Base-by-base conservation (phyloP, 306 rosid genomes). In the Castanea sativa region DNA sequence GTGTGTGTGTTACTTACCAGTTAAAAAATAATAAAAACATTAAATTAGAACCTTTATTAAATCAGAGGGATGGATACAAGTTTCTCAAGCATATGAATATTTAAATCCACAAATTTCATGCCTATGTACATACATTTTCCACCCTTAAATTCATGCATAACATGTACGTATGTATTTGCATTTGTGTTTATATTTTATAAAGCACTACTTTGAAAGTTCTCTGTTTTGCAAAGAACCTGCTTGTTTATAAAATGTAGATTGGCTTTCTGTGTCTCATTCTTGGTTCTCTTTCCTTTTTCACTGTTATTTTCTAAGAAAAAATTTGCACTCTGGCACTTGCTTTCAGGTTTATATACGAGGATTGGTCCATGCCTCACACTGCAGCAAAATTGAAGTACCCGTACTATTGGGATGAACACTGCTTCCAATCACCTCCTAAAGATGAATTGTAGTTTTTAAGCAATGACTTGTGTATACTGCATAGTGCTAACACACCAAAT, bases 341-440 rank as follows among this genome's bases (percentile, higher is more conserved):
- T 84, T 65, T 80, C 83, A 95, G 99, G 94, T 95, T 95, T 81
- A 71, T 76, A 23, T 95, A 95, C 35, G 87, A 89, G 3, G 91
- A 86, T 78, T 95, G 99, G 99, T 88, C 35, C 49, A 84, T 93
- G 99, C 98, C 99, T 32, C 99, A 93, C 85, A 79, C 86, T 49
- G 98, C 99, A 52, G 94, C 98, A 25, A 93, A 80, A 77, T 65
- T 91, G 76, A 93, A 87, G 88, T 92, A 86, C 80, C 16, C 29
- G 1, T 41, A 41, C 45, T 41, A 41, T 41, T 41, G 45, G 45
- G 45, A 41, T 41, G 45, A 41, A 8, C 45, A 41, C 45, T 41
- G 45, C 45, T 41, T 41, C 45, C 45, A 41, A 41, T 41, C 45
- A 41, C 45, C 45, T 41, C 45, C 3, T 41, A 41, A 41, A 41